phyloP scores from a whole-genome alignment of 805 yeast species.

The Candida insectorum region DNA sequence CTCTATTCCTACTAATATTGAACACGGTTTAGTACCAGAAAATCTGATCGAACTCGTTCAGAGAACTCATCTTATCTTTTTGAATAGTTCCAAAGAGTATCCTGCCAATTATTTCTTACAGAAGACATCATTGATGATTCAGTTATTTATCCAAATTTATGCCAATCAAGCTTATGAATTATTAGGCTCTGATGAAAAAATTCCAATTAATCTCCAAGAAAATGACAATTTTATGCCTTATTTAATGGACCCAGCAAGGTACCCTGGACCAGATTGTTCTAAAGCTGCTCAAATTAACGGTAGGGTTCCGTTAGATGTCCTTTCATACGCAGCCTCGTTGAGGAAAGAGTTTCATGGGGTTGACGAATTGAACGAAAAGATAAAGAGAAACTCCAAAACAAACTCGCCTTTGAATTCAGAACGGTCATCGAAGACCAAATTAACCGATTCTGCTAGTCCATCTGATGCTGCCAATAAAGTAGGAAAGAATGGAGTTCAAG shows the following conservation, averaged over 20 bases:
- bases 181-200: slow-evolving; percentile 20
- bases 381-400: slow-evolving; percentile 3
- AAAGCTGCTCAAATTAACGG: background rate
- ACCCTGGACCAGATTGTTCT: background rate
- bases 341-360: slow-evolving; percentile 13
- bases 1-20: slow-evolving; percentile 46
- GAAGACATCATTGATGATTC: slow-evolving; percentile 54
- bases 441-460: background rate
- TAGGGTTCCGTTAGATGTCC: slow-evolving; percentile 32
- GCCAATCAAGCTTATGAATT: slow-evolving; percentile 47
- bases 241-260: background rate
- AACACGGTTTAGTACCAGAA: slow-evolving; percentile 46
- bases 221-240: background rate
- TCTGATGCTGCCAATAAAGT: too few relatives aligned
- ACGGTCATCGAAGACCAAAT: background rate
- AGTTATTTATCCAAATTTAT: slow-evolving; percentile 60
- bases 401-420: too few relatives aligned
- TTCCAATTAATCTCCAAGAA: slow-evolving; percentile 17
- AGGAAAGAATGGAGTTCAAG: too few relatives aligned
- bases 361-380: slow-evolving; percentile 4
- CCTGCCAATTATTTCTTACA: slow-evolving; percentile 47
- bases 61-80: slow-evolving; percentile 23
- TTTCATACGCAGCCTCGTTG: slow-evolving; percentile 40
- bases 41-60: slow-evolving; percentile 37
- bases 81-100: slow-evolving; percentile 22